Evolutionary conservation across 2,329 filamentous ascomycete genomes (phyloP).

Genomic region (Cladophialophora immunda): DNA sequence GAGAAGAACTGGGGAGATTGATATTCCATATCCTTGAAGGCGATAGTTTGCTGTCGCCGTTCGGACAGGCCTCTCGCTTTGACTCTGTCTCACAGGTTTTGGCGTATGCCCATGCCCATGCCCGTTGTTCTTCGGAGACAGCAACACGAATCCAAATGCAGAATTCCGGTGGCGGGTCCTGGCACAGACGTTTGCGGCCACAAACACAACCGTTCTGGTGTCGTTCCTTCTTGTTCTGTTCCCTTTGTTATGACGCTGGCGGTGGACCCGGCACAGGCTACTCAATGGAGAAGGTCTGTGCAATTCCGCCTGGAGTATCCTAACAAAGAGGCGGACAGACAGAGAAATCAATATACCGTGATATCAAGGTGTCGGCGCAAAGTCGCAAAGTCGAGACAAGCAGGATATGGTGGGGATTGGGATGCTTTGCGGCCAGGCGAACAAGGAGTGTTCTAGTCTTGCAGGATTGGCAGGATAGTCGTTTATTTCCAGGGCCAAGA

Average conservation of each 20-base stretch:
- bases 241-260: conserved; percentile 5
- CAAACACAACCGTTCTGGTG: not conserved
- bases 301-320: not conserved
- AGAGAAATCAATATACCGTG: not conserved
- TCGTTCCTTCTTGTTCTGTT: not conserved
- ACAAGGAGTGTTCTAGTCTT: not conserved
- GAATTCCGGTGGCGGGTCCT: not conserved
- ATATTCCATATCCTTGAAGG: conserved; percentile 16
- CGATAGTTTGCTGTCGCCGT: conserved; percentile 9
- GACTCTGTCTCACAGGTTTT: not conserved
- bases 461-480: not conserved
- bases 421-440: not conserved
- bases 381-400: not conserved
- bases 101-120: not conserved
- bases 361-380: not conserved
- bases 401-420: not conserved
- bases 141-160: not conserved
- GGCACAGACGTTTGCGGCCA: not conserved
- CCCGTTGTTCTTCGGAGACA: not conserved
- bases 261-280: not conserved
- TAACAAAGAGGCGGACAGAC: not conserved
- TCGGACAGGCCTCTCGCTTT: not conserved
- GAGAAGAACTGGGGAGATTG: conserved; percentile 15
- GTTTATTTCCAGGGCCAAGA: not conserved
- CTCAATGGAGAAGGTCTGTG: not conserved